Conservation (phyloP, 2,329 filamentous ascomycete species). For the Trichocomaceae sp. region DNA sequence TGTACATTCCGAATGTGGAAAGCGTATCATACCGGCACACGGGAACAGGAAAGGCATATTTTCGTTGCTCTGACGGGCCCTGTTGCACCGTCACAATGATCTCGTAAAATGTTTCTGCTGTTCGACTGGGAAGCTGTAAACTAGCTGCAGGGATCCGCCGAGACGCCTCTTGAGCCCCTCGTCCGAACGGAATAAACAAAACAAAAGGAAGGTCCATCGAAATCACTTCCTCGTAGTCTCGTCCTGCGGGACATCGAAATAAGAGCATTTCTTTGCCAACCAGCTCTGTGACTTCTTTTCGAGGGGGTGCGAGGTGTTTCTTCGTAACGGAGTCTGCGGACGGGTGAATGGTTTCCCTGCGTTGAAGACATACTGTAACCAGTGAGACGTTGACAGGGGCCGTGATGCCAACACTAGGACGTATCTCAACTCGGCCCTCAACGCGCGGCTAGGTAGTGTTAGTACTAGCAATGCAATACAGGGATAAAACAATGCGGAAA, state of each 20-base stretch:
- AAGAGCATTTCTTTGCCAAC: constrained; percentile 94
- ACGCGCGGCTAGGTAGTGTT: constrained; percentile 67
- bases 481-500: background rate
- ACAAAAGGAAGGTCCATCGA: constrained; percentile 97
- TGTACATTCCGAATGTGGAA: constrained; percentile 99
- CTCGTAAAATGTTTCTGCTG: constrained; percentile 96
- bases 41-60: constrained; percentile 85
- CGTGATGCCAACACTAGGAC: constrained; percentile 75
- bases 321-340: constrained; percentile 91
- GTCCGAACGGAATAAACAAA: constrained; percentile 91
- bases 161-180: constrained; percentile 83
- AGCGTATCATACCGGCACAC: constrained; percentile 91
- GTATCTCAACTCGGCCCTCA: constrained; percentile 95
- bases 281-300: constrained; percentile 84
- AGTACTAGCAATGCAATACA: constrained; percentile 6
- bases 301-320: constrained; percentile 80
- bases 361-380: constrained; percentile 87
- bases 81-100: constrained; percentile 94
- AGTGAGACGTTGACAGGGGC: constrained; percentile 86
- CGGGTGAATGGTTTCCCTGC: constrained; percentile 92
- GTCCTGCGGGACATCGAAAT: constrained; percentile 76
- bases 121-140: constrained; percentile 80
- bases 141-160: constrained; percentile 87
- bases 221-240: constrained; percentile 80
- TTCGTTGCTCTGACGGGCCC: constrained; percentile 76